These are phyloP conservation scores for Hysterangium stoloniferum DNA, from an alignment of 768 basidiomycete genomes.

Conservation along the genomic window DNA sequence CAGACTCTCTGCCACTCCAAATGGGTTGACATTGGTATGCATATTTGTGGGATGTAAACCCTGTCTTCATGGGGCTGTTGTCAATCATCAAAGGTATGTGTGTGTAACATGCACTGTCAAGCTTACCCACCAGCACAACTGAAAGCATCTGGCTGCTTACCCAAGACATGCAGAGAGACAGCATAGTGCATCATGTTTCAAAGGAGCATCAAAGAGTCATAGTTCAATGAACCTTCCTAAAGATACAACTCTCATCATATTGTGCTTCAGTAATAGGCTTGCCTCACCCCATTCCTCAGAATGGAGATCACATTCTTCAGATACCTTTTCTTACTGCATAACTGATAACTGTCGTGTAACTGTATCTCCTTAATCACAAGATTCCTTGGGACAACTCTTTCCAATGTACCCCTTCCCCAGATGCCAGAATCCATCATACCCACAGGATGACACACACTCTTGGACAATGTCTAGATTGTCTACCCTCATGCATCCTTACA, in stretches of 20 bases:
- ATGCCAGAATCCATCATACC: background rate
- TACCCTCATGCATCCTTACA: conserved; percentile 58
- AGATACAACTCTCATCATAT: background rate
- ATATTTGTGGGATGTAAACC: too few relatives aligned
- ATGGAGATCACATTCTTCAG: background rate
- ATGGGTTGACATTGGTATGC: too few relatives aligned
- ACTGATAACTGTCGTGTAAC: background rate
- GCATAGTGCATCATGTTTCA: background rate
- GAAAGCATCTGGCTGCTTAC: conserved; percentile 19
- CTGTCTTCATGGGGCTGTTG: too few relatives aligned
- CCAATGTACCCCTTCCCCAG: background rate
- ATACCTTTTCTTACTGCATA: background rate
- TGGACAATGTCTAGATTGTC: conserved; percentile 12
- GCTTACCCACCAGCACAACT: conserved; percentile 39
- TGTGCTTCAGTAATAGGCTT: background rate
- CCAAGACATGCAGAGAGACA: background rate
- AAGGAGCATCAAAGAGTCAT: conserved; percentile 1
- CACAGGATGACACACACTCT: conserved; percentile 3
- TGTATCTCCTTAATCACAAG: background rate
- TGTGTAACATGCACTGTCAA: too few relatives aligned
- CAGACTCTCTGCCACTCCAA: too few relatives aligned
- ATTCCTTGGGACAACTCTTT: background rate
- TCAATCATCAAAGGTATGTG: too few relatives aligned
- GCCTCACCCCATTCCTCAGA: background rate
- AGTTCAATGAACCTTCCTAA: background rate